Base-by-base conservation (phyloP, 192 early-diverging fungal genomes). In the Coemansia furcata region DNA sequence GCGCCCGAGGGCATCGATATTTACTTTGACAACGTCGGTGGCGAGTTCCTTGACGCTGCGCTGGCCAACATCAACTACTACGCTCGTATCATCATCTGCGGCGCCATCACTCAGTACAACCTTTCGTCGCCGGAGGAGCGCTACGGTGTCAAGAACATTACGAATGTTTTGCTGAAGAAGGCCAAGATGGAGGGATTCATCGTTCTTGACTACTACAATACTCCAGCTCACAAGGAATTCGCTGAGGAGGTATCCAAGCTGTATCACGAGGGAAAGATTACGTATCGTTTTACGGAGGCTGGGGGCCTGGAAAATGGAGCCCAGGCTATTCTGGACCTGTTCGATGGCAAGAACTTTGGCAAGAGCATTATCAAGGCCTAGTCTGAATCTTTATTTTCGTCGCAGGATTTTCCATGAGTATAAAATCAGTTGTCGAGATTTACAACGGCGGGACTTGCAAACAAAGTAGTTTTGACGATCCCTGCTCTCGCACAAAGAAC, bases 1-100 rank as follows among this genome's bases (percentile, higher is more conserved):
- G 88, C 87, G 29, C 94, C 94, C n/a, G 78, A 91, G 10, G 94
- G 95, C 36, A 86, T 96, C 63, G 94, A 96, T 67, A 86, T 95
- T 30, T 95, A 94, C 71, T 94, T 89, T 78, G 93, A 95, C 58
- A 86, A 91, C 44, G 92, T 95, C 23, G 91, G 90, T 52, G 95
- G 94, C 32, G 88, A 91, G 73, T 86, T 86, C 63, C 82, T 97
- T 12, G 93, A 95, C 19, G 85, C 85, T 26, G 90, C 84, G 10
- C 74, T 97, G 17, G 69, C 72, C 19, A 71, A 84, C 32, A 78
- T 90, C 72, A 94, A 94, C 72, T 15, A 4, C 3, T 66, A 74
- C 49, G 92, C 86, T 2, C 87, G 94, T 44, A 82, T 95, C 52
- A 57, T 89, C 19, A 85, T 84, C 12, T 91, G 89, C 66, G 92